These are phyloP conservation scores for Pisolithus sp. DNA, from an alignment of 768 basidiomycete species.

Conservation along the genomic window DNA sequence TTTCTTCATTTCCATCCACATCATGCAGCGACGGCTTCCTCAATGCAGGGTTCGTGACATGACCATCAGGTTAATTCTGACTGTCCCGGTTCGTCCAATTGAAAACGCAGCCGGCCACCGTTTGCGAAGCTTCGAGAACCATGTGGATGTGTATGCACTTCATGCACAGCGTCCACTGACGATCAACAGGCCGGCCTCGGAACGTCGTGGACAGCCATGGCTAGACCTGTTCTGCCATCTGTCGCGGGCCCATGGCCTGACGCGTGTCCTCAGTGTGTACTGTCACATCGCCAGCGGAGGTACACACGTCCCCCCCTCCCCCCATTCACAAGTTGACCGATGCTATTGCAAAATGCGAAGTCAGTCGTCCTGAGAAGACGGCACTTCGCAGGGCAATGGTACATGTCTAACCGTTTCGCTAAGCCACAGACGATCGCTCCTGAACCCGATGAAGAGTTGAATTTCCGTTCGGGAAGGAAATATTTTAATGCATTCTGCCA, in stretches of 20 bases:
- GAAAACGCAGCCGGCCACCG: background rate
- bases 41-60: too few species aligned
- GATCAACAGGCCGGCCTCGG: background rate
- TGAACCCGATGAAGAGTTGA: background rate
- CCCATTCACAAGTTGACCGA: background rate
- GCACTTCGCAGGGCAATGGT: background rate
- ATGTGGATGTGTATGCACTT: background rate
- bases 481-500: background rate
- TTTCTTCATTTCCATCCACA: too few species aligned
- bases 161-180: background rate
- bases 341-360: background rate
- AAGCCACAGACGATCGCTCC: background rate
- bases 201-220: background rate
- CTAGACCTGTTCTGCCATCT: too few species aligned
- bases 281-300: too few species aligned
- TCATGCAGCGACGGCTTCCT: too few species aligned
- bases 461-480: background rate
- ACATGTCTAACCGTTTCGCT: background rate
- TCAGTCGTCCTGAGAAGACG: background rate
- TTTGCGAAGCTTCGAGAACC: background rate
- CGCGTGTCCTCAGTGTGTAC: too few species aligned
- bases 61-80: background rate
- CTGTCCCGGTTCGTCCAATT: background rate
- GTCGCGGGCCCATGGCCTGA: background rate
- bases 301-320: background rate